Evolutionary conservation across 257 asterid genomes (phyloP), one percentile per base, ranked within the genome.

Genomic region (Plantago major): DNA sequence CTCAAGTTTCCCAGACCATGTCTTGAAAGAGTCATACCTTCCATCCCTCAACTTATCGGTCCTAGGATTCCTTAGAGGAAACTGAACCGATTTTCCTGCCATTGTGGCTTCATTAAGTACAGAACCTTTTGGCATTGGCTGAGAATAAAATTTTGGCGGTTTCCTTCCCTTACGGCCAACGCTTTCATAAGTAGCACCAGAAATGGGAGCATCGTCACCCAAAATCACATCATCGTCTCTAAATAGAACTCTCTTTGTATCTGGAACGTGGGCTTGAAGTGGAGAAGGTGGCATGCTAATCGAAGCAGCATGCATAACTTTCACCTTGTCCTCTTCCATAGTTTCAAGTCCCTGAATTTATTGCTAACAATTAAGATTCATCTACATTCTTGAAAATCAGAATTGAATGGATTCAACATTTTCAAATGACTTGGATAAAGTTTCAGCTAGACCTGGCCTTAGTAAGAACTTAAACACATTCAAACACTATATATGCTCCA

Each of bases 211-310:
- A 4, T 40, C 60, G 9, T 40, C 19, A 47, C 52, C 60, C 11
- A 52, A 40, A 51, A 38, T 16, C 4, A 15, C 40, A n/a, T 60
- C 57, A 6, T 63, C 70, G 38, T 79, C 70, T 42, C 50, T 62
- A 19, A 82, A 76, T 6, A 72, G 54, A 18, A 74, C 91, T 50
- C 61, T 78, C 58, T 76, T 79, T 4, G 74, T 57, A 59, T 65
- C 70, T 9, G 62, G 71, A 4, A 68, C 12, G 28, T 70, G 71
- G 55, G 54, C 67, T 50, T 65, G 77, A 14, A 60, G 8, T 0
- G 95, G 95, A 65, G 97, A 73, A 42, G 84, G 75, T 10, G 94
- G 94, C 85, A 89, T 82, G 71, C 92, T 84, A 46, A 84, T 79
- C 4, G 97, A 89, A 57, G 82, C 46, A 33, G 86, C 65, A 48